Evolutionary conservation across 1,284 basidiomycete genomes (phyloP), one percentile per base, ranked within the genome.

Genomic region (Austroboletus niveus): DNA sequence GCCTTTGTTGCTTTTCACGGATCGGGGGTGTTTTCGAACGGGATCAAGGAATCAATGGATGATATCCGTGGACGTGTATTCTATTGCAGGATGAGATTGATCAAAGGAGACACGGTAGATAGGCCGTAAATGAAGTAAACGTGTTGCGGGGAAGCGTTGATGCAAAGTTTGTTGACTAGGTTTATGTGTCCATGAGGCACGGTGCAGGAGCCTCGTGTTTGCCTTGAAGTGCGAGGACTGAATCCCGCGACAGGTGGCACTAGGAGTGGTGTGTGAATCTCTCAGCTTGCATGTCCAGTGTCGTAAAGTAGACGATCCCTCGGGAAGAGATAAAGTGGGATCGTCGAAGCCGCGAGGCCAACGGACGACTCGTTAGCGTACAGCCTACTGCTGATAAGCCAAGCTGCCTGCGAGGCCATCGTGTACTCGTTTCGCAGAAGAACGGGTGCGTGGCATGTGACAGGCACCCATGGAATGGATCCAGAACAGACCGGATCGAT

Each of bases 131-230:
- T 63, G 61, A 63, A 63, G 52, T 22, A 27, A 4, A 45, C 64
- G 15, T 67, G 64, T 54, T 63, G 61, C 42, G 61, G 61, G 64
- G 61, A 63, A 63, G 58, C n/a, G 24, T 48, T 44, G 45, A 30
- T 38, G n/a, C 52, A 60, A 58, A 59, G 55, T 42, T 59, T 51
- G 42, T 46, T 40, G 48, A 52, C 43, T 54, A 57, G 50, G 57
- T 62, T 56, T 53, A 35, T 34, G 24, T 31, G 35, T n/a, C 14
- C 22, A 15, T 12, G 17, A 42, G 45, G 52, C 57, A 59, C 36
- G 40, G 44, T 45, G 35, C 54, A 60, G 27, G 39, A 47, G 44
- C 63, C 60, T 62, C 60, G 53, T 62, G 60, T 53, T 8, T 46
- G 47, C 48, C 44, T 42, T 43, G 20, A 45, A 24, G 27, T 22